These are phyloP conservation scores for Trichophyton mentagrophytes DNA, from an alignment of 2,329 filamentous ascomycete species.

Conservation along the genomic window DNA sequence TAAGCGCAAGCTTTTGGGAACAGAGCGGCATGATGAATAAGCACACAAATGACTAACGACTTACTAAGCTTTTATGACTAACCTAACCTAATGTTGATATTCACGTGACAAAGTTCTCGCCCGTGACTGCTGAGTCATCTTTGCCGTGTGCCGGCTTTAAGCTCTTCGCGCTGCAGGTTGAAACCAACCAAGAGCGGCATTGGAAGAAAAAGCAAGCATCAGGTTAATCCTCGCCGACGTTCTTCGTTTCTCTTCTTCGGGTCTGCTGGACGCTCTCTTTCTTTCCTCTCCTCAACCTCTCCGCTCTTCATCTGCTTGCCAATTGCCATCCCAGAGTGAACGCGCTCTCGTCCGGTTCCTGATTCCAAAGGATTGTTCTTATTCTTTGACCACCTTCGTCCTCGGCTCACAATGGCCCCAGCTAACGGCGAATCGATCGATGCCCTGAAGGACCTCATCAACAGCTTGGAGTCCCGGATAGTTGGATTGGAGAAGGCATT, in stretches of 20 bases:
- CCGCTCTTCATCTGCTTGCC: not conserved
- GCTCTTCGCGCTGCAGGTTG: not conserved
- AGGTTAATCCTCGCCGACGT: conserved; percentile 9
- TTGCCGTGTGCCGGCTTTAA: conserved; percentile 1
- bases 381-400: conserved; percentile 6
- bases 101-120: not conserved
- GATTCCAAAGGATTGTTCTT: not conserved
- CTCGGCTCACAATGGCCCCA: conserved; percentile 59
- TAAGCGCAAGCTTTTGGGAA: not conserved
- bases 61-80: not conserved
- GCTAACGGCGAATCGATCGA: conserved; percentile 69
- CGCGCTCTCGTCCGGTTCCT: not conserved
- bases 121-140: conserved; percentile 2
- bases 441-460: conserved; percentile 71
- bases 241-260: not conserved
- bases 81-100: not conserved
- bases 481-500: conserved; percentile 70
- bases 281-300: conserved; percentile 7
- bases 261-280: not conserved
- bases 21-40: not conserved
- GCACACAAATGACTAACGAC: not conserved
- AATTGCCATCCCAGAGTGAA: not conserved
- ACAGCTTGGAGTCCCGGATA: conserved; percentile 73
- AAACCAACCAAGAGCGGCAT: not conserved
- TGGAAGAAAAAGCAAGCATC: conserved; percentile 5